Evolutionary conservation across 768 basidiomycete genomes (phyloP).

Genomic region (Clathrus columnatus): DNA sequence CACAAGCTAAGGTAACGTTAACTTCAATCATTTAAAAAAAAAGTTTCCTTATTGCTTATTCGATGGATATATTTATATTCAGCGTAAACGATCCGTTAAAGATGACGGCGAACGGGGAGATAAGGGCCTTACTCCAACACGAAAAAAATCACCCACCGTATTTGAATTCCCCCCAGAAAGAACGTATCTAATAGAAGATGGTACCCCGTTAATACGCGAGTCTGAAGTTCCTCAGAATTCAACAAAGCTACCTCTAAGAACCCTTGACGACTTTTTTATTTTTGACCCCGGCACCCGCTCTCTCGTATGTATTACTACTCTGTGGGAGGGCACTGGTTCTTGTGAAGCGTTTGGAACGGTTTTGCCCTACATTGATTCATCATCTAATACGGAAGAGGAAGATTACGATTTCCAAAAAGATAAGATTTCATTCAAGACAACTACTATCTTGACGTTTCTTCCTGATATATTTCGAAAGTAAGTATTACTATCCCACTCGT

Average conservation of each 20-base stretch:
- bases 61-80: too few species aligned
- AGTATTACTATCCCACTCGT: constrained; percentile 19
- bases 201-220: background rate
- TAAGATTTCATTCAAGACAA: constrained; percentile 16
- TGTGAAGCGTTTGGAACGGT: constrained; percentile 51
- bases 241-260: constrained; percentile 33
- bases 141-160: too few species aligned
- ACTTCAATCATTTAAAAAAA: too few species aligned
- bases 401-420: background rate
- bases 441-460: constrained; percentile 36
- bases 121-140: too few species aligned
- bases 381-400: constrained; percentile 24
- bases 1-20: too few species aligned
- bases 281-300: constrained; percentile 44
- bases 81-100: too few species aligned
- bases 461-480: constrained; percentile 47
- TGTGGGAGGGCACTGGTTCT: constrained; percentile 31
- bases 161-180: background rate
- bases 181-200: background rate
- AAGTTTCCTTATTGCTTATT: too few species aligned
- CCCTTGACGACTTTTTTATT: constrained; percentile 48
- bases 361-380: constrained; percentile 41
- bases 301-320: constrained; percentile 38
- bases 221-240: background rate
- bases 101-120: too few species aligned